Conservation (phyloP, 495 filamentous ascomycete species). For the Venustampulla echinocandica region DNA sequence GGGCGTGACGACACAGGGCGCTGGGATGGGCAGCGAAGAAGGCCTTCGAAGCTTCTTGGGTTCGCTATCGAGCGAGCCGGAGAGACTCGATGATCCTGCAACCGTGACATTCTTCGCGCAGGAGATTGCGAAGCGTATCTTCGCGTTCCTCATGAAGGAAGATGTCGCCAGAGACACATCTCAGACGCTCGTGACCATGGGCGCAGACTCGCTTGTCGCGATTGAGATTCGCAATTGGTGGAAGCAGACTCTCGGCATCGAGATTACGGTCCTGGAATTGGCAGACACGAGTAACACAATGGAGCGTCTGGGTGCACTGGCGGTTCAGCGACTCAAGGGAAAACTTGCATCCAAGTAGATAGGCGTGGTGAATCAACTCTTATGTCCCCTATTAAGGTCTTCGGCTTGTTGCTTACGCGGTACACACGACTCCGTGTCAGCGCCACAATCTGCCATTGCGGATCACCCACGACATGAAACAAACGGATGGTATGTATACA, state of each 20-base stretch:
- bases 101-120: constrained; percentile 15
- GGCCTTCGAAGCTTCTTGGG: constrained; percentile 19
- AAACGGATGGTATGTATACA: too few relatives aligned
- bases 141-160: constrained; percentile 30
- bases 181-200: constrained; percentile 31
- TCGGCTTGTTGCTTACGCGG: too few relatives aligned
- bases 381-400: too few relatives aligned
- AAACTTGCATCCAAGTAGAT: too few relatives aligned
- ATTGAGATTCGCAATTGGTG: constrained; percentile 49
- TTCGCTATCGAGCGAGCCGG: constrained; percentile 9
- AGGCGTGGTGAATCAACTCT: too few relatives aligned
- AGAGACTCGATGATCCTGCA: constrained; percentile 7
- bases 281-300: too few relatives aligned
- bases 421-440: too few relatives aligned
- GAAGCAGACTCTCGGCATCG: constrained; percentile 33
- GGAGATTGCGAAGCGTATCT: constrained; percentile 29
- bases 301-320: too few relatives aligned
- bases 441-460: too few relatives aligned
- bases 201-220: constrained; percentile 48
- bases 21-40: constrained; percentile 4
- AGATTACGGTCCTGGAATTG: constrained; percentile 35
- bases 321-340: too few relatives aligned
- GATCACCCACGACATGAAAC: too few relatives aligned
- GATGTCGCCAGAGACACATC: constrained; percentile 33
- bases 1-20: background rate